phyloP scores from a whole-genome alignment of 2,329 filamentous ascomycete species.

The Diaporthe nobilis region DNA sequence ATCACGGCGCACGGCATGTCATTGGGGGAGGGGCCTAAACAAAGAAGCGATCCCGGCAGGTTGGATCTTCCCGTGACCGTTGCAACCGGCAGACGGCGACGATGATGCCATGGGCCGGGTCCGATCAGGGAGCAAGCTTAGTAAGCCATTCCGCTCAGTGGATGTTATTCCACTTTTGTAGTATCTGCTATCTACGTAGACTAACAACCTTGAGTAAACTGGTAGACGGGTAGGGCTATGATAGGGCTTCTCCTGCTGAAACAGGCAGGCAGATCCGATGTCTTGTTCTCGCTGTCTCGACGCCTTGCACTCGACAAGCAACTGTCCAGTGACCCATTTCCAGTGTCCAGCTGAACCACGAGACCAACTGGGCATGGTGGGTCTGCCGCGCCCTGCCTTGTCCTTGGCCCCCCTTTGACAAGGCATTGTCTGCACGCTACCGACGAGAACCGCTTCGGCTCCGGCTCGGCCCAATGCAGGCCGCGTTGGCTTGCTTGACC shows the following conservation, averaged over 20 bases:
- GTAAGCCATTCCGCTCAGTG: background rate
- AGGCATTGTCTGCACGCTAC: background rate
- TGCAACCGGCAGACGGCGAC: slow-evolving; percentile 16
- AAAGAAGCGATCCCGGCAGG: slow-evolving; percentile 21
- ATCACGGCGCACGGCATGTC: slow-evolving; percentile 1
- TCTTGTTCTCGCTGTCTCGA: background rate
- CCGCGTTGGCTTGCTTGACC: background rate
- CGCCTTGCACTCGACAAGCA: background rate
- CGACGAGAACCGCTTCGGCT: slow-evolving; percentile 19
- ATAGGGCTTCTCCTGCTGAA: background rate
- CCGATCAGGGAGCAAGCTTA: slow-evolving; percentile 4
- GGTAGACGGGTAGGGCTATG: background rate
- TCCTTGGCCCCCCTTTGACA: background rate
- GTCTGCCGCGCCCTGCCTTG: slow-evolving; percentile 9
- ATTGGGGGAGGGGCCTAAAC: background rate
- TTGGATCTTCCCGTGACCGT: slow-evolving; percentile 21
- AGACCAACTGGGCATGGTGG: background rate
- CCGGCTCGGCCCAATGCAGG: slow-evolving; percentile 32
- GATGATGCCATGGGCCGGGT: slow-evolving; percentile 35
- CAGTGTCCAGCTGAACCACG: background rate
- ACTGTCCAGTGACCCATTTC: background rate
- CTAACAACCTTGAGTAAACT: background rate
- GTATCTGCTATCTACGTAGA: background rate
- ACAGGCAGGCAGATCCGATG: background rate
- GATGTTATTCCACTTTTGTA: background rate